These are phyloP conservation scores for Phialophora verrucosa DNA, from an alignment of 2,329 filamentous ascomycete genomes.

Conservation along the genomic window DNA sequence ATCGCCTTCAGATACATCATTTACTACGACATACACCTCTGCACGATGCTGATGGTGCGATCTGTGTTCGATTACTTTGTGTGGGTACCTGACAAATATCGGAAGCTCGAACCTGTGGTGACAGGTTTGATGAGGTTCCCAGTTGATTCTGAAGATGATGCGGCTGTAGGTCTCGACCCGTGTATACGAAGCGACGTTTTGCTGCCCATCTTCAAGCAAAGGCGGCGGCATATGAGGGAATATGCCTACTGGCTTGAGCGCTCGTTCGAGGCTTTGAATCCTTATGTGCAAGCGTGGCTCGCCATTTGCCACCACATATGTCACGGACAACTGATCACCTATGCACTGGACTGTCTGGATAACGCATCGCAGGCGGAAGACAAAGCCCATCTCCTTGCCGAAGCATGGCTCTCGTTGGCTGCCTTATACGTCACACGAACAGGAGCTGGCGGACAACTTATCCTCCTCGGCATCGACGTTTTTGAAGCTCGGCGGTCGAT, in stretches of 20 bases:
- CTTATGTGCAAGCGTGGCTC: background rate
- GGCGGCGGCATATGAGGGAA: background rate
- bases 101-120: background rate
- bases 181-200: background rate
- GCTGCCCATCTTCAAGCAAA: background rate
- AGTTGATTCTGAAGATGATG: background rate
- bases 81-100: conserved; percentile 1
- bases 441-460: background rate
- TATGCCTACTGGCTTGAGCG: conserved; percentile 2
- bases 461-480: background rate
- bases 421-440: background rate
- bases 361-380: background rate
- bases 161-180: background rate
- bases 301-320: background rate
- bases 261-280: background rate
- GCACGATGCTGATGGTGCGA: conserved; percentile 4
- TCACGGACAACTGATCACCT: conserved; percentile 1
- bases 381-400: background rate
- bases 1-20: conserved; percentile 1
- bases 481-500: background rate
- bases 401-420: background rate
- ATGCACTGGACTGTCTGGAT: background rate
- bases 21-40: conserved; percentile 1
- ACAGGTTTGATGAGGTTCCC: background rate
- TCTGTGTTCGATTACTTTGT: background rate